These are phyloP conservation scores for Trypanosoma melophagium DNA, from an alignment of 208 protist genomes.

Conservation along the genomic window DNA sequence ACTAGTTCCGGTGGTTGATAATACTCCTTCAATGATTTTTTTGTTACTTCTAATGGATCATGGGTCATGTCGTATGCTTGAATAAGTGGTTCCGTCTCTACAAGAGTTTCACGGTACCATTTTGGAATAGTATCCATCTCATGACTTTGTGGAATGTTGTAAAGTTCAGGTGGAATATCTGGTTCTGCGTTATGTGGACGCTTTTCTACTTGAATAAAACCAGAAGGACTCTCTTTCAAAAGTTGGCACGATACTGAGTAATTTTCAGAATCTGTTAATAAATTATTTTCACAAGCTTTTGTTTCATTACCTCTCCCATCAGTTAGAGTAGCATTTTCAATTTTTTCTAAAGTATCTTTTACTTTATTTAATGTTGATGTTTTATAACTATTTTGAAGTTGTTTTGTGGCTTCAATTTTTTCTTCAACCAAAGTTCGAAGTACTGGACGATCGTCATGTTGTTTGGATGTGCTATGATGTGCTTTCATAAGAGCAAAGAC, in stretches of 20 bases:
- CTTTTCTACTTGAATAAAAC: slow-evolving; percentile 61
- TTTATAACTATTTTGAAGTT: slow-evolving; percentile 36
- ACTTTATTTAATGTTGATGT: slow-evolving; percentile 3
- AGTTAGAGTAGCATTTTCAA: slow-evolving; percentile 6
- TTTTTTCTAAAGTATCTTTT: slow-evolving; percentile 17
- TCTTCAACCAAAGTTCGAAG: slow-evolving; percentile 71
- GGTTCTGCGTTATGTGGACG: slow-evolving; percentile 66
- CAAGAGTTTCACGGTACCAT: slow-evolving; percentile 78
- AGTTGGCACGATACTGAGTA: not conserved
- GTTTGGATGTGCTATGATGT: slow-evolving; percentile 58
- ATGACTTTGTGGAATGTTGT: slow-evolving; percentile 50
- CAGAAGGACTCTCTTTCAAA: slow-evolving; percentile 1
- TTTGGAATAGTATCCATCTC: slow-evolving; percentile 67
- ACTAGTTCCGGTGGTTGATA: slow-evolving; percentile 57
- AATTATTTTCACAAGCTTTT: not conserved
- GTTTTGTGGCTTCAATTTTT: slow-evolving; percentile 61
- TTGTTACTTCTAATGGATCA: slow-evolving; percentile 70
- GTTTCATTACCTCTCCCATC: not conserved
- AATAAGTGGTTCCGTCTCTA: slow-evolving; percentile 84
- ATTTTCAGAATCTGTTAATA: not conserved
- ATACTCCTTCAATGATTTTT: slow-evolving; percentile 43
- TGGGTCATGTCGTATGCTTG: slow-evolving; percentile 68
- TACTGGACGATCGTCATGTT: slow-evolving; percentile 57
- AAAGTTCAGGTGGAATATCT: slow-evolving; percentile 73
- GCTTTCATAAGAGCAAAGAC: slow-evolving; percentile 59